phyloP scores from a whole-genome alignment of 257 asterid genomes.

The Gardenia jasminoides region DNA sequence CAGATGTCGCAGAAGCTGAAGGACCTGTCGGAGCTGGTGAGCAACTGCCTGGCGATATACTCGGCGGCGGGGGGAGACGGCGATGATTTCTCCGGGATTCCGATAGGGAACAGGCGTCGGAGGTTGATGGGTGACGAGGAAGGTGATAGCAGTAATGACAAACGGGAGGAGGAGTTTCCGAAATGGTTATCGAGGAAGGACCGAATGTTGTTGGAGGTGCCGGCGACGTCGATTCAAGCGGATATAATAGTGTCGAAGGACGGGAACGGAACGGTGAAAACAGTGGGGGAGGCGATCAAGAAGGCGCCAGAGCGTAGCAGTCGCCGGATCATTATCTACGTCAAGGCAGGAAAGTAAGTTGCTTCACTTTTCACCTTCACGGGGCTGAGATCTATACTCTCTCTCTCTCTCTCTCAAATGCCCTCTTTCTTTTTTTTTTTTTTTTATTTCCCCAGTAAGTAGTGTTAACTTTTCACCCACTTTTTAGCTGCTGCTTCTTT shows the following conservation, averaged over 20 bases:
- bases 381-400: too few species aligned
- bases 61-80: slow-evolving; percentile 44
- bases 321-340: slow-evolving; percentile 77
- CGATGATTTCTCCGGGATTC: slow-evolving; percentile 68
- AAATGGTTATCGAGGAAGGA: slow-evolving; percentile 70
- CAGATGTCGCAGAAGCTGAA: slow-evolving; percentile 52
- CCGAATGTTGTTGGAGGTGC: slow-evolving; percentile 49
- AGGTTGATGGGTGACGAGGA: slow-evolving; percentile 23
- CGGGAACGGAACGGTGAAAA: slow-evolving; percentile 79
- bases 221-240: slow-evolving; percentile 53
- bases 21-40: slow-evolving; percentile 75
- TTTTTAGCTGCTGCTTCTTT: too few species aligned
- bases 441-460: too few species aligned
- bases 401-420: too few species aligned
- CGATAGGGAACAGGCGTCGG: slow-evolving; percentile 74
- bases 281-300: slow-evolving; percentile 84
- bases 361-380: slow-evolving; percentile 5
- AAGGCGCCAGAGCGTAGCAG: slow-evolving; percentile 71
- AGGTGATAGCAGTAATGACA: background rate
- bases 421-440: too few species aligned
- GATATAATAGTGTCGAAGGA: slow-evolving; percentile 66
- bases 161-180: slow-evolving; percentile 46
- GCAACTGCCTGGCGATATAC: slow-evolving; percentile 88
- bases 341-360: slow-evolving; percentile 96
- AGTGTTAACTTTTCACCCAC: too few species aligned